A percentile compares a stretch with the other conserved stretches of the same genome.
These are phyloP conservation scores for Pythium brachiatum DNA, from an alignment of 352 stramenopile genomes.

Conservation along the genomic window DNA sequence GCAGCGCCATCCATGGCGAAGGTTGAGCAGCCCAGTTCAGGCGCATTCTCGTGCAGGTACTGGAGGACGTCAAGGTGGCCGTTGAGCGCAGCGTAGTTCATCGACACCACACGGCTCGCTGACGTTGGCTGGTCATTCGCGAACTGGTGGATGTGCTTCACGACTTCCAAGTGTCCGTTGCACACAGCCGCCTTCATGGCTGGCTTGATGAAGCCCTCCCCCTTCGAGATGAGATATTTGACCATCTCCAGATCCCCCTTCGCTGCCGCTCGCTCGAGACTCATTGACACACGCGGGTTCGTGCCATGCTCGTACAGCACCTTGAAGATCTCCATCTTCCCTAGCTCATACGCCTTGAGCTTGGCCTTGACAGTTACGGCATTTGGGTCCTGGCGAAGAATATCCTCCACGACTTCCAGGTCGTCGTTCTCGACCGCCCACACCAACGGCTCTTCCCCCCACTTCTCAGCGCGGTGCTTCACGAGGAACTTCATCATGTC, in stretches of 20 bases:
- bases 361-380: constrained; percentile 44
- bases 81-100: constrained; percentile 37
- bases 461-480: constrained; percentile 43
- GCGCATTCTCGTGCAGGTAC: constrained; percentile 34
- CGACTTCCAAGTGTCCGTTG: constrained; percentile 41
- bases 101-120: constrained; percentile 44
- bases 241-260: constrained; percentile 50
- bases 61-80: constrained; percentile 34
- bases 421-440: constrained; percentile 44
- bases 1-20: constrained; percentile 36
- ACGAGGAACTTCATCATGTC: constrained; percentile 47
- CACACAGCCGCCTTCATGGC: constrained; percentile 50
- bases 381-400: constrained; percentile 35
- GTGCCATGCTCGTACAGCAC: constrained; percentile 52
- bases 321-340: constrained; percentile 45
- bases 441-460: constrained; percentile 31
- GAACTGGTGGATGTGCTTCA: constrained; percentile 49
- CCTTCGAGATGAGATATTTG: constrained; percentile 38
- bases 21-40: constrained; percentile 24
- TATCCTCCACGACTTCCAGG: constrained; percentile 25
- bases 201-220: constrained; percentile 53
- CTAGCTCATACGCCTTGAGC: constrained; percentile 36
- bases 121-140: constrained; percentile 38
- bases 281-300: constrained; percentile 38
- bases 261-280: constrained; percentile 39